Conservation (phyloP, 2,329 filamentous ascomycete species). For the Acephala macrosclerotiorum region DNA sequence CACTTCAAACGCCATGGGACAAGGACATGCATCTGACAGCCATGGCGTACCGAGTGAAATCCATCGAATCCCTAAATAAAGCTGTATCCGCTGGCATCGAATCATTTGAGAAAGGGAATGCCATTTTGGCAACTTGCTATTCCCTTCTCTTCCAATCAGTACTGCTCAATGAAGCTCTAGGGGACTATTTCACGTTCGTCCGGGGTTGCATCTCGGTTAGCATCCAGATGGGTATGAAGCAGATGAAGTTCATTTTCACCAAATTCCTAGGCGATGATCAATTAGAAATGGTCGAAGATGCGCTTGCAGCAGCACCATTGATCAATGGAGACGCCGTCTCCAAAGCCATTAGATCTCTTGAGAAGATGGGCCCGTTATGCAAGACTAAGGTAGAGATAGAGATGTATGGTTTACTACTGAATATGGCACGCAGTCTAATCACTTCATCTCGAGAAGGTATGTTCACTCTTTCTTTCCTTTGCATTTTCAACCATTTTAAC, state of each 20-base stretch:
- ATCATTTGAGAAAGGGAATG: slow-evolving; percentile 62
- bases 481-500: not conserved
- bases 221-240: slow-evolving; percentile 60
- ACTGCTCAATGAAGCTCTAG: slow-evolving; percentile 62
- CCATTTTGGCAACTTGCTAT: slow-evolving; percentile 65
- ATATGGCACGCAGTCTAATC: slow-evolving; percentile 48
- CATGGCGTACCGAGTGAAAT: slow-evolving; percentile 70
- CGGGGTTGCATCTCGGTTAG: slow-evolving; percentile 63
- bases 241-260: slow-evolving; percentile 57
- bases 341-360: slow-evolving; percentile 54
- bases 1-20: slow-evolving; percentile 49
- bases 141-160: slow-evolving; percentile 66
- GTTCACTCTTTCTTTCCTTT: slow-evolving; percentile 6
- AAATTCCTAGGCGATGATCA: slow-evolving; percentile 54
- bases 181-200: slow-evolving; percentile 67
- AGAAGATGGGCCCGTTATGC: slow-evolving; percentile 52
- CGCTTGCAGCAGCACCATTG: slow-evolving; percentile 54
- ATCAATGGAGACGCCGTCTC: slow-evolving; percentile 55
- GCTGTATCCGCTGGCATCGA: slow-evolving; percentile 47
- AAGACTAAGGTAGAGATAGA: slow-evolving; percentile 52
- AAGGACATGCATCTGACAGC: slow-evolving; percentile 52
- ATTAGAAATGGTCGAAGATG: slow-evolving; percentile 50
- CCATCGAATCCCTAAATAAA: slow-evolving; percentile 60
- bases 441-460: slow-evolving; percentile 38
- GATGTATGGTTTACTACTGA: slow-evolving; percentile 54